Evolutionary conservation across 345 rosid species (phyloP), one percentile per base, ranked within the genome.

Genomic region (Rhodamnia argentea): DNA sequence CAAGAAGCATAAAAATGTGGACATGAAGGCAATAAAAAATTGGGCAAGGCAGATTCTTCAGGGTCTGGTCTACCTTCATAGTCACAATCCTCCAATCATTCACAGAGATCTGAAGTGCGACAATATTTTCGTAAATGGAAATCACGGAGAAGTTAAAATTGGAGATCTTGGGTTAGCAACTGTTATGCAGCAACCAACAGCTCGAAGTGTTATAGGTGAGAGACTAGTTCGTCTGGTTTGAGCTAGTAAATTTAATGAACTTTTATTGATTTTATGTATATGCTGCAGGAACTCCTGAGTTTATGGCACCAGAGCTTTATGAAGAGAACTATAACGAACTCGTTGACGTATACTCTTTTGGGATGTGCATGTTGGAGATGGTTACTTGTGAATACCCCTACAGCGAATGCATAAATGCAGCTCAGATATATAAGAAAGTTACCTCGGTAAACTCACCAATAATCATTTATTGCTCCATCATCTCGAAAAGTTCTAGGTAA

Each of bases 251-350:
- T 32, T 47, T 55, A 78, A 60, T 82, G 59, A 26, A 55, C 57
- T 60, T 27, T 55, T 44, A 24, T 86, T 20, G 60, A 56, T 26
- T n/a, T 82, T 47, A 44, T 56, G 58, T 82, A 50, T 83, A 50
- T 70, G 51, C 81, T 50, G 44, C 84, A 90, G 92, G 97, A 83
- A 94, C 97, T 85, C 97, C 97, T 26, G 95, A 94, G 86, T 94
- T 93, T 86, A 94, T 94, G 96, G 95, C 95, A 64, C 95, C 94
- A 1, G 96, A 92, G 91, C 94, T 94, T 57, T 94, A 94, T 81
- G 95, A 94, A 81, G 97, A 94, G 91, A 95, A 92, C 87, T 94
- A 93, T 84, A 93, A 92, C 84, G 95, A 94, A 84, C 97, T 94
- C 23, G 93, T 92, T 5, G 95, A 94, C 85, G 86, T 93, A 22